A percentile compares a stretch with the other conserved stretches of the same genome.
phyloP scores from a whole-genome alignment of 2,329 filamentous ascomycete genomes.

The Didymella exigua region DNA sequence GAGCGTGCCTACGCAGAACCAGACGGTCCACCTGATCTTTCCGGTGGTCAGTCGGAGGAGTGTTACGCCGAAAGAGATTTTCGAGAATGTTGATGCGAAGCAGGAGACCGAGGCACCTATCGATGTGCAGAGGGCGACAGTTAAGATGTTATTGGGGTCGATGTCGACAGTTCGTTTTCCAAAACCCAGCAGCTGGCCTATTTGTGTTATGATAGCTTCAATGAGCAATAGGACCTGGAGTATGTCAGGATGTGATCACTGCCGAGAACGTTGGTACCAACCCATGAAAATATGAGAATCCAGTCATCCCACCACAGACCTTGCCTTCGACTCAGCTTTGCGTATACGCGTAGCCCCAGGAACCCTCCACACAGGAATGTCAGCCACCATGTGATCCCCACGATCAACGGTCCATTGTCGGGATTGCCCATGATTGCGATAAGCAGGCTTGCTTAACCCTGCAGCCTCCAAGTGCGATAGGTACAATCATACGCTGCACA shows the following conservation, averaged over 20 bases:
- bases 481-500: conserved; percentile 4
- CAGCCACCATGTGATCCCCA: conserved; percentile 35
- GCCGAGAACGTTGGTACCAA: conserved; percentile 3
- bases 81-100: conserved; percentile 33
- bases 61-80: conserved; percentile 39
- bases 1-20: conserved; percentile 33
- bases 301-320: conserved; percentile 40
- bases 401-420: conserved; percentile 33
- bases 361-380: conserved; percentile 29
- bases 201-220: conserved; percentile 28
- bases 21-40: conserved; percentile 22
- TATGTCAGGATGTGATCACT: conserved; percentile 1
- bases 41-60: conserved; percentile 32
- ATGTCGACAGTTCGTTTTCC: conserved; percentile 32
- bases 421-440: conserved; percentile 12
- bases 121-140: conserved; percentile 23
- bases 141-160: conserved; percentile 16
- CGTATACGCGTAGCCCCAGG: conserved; percentile 33
- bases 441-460: conserved; percentile 2
- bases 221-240: conserved; percentile 29
- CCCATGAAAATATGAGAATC: conserved; percentile 36
- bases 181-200: conserved; percentile 28
- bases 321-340: conserved; percentile 33
- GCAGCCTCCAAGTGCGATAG: not conserved
- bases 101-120: conserved; percentile 32